Evolutionary conservation across 345 rosid genomes (phyloP).

Genomic region (Jatropha curcas): DNA sequence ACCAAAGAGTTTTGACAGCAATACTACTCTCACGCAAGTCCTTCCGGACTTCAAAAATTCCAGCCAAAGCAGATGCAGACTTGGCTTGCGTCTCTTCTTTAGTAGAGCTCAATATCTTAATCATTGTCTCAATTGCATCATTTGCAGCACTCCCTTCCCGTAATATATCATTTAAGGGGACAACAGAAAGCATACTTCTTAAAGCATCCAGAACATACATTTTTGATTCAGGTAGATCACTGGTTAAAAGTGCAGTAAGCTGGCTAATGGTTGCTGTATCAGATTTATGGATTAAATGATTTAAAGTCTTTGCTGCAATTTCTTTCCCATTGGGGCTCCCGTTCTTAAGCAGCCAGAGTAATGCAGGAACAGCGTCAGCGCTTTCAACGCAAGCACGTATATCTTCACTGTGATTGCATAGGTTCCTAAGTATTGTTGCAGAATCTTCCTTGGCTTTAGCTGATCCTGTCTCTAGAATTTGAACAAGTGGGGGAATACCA

Average conservation of each 20-base stretch:
- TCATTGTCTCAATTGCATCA: conserved; percentile 97
- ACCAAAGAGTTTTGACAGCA: conserved; percentile 73
- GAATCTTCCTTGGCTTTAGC: conserved; percentile 99
- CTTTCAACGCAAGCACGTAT: conserved; percentile 99
- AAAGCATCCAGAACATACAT: conserved; percentile 91
- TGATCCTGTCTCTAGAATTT: conserved; percentile 95
- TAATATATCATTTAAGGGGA: conserved; percentile 67
- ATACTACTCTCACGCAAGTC: conserved; percentile 92
- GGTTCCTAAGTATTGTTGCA: conserved; percentile 90
- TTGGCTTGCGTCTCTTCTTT: conserved; percentile 97
- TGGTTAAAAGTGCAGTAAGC: conserved; percentile 90
- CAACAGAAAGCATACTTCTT: conserved; percentile 92
- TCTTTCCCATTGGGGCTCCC: conserved; percentile 98
- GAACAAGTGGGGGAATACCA: conserved; percentile 99
- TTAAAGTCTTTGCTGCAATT: conserved; percentile 96
- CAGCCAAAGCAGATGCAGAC: conserved; percentile 93
- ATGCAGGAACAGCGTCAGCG: conserved; percentile 99
- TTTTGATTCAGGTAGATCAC: conserved; percentile 97
- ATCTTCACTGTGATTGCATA: conserved; percentile 99
- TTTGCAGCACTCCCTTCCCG: conserved; percentile 98
- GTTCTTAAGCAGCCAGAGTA: conserved; percentile 94
- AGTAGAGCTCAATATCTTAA: conserved; percentile 76
- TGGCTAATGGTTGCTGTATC: conserved; percentile 98
- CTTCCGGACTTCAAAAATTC: conserved; percentile 73
- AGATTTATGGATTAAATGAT: conserved; percentile 93